Base-by-base conservation (phyloP, 2,329 filamentous ascomycete genomes). In the Penicillium sp. region DNA sequence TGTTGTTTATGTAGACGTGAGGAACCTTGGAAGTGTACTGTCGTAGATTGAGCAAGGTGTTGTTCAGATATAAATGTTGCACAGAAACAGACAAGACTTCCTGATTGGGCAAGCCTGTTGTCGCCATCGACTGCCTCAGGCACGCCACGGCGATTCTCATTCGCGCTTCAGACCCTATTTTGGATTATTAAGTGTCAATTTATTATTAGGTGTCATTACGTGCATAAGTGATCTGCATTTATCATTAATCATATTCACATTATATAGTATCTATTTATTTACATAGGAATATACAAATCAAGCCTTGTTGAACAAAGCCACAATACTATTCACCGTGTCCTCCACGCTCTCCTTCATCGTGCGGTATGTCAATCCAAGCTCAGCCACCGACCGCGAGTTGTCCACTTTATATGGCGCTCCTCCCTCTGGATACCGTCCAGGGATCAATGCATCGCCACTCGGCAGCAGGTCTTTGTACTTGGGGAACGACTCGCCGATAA, bases 351-450 rank as follows among this genome's bases (percentile, higher is more conserved):
- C 61, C 59, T 38, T 56, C 38, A 21, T 65, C 47, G 49, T 65
- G 47, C 16, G 62, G 64, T 43, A 78, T 51, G 74, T 65, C 30
- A 78, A 52, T 1, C 74, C 74, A 57, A 78, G 61, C 3, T 77
- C 64, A 38, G 74, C 63, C 53, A 69, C 70, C 9, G 73, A 75
- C 55, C 66, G 72, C 21, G 61, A 69, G 63, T 77, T 77, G 62
- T 77, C 68, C 53, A 68, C 69, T 24, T 64, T 66, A 55, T 67
- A 75, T 23, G 64, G 45, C 18, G 57, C 52, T 6, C 51, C 56
- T 8, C 51, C 46, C 33, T 42, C 35, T 3, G 56, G 50, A 50
- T 58, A 54, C 18, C 28, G 42, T 9, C 51, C 57, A 6, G 47
- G 40, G 8, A 18, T 12, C 20, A 67, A 55, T 33, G 74, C 72